Evolutionary conservation across 2,329 filamentous ascomycete species (phyloP).

Genomic region (Trichophaea hybrida): DNA sequence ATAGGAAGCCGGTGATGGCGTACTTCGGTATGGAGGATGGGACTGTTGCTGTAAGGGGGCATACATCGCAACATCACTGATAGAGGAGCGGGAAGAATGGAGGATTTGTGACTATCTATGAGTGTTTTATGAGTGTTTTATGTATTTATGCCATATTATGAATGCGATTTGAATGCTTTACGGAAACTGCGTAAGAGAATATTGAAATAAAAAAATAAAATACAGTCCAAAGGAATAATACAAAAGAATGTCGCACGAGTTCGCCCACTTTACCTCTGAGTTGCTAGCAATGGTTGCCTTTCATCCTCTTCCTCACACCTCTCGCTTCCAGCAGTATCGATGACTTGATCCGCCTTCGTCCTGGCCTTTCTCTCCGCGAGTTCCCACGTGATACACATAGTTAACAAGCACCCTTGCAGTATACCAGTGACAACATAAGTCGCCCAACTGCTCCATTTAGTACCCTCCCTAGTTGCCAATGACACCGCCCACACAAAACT

Average conservation of each 20-base stretch:
- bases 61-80: neutral
- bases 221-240: neutral
- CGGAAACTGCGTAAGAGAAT: too few species aligned
- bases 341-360: slow-evolving; percentile 11
- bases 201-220: neutral
- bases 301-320: neutral
- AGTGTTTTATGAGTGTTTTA: neutral
- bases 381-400: slow-evolving; percentile 68
- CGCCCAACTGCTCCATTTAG: slow-evolving; percentile 86
- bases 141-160: too few species aligned
- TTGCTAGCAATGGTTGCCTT: neutral
- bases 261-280: neutral
- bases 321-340: neutral
- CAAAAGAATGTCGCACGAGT: too few species aligned
- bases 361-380: slow-evolving; percentile 34
- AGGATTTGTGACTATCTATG: neutral
- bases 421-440: slow-evolving; percentile 75
- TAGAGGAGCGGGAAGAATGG: neutral
- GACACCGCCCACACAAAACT: slow-evolving; percentile 81
- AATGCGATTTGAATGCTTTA: too few species aligned
- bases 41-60: slow-evolving; percentile 34
- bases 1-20: slow-evolving; percentile 68
- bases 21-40: slow-evolving; percentile 89
- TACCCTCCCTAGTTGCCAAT: slow-evolving; percentile 63
- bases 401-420: slow-evolving; percentile 68